phyloP scores from a whole-genome alignment of 2,329 filamentous ascomycete genomes.

The Davidsoniella neocaledoniae region DNA sequence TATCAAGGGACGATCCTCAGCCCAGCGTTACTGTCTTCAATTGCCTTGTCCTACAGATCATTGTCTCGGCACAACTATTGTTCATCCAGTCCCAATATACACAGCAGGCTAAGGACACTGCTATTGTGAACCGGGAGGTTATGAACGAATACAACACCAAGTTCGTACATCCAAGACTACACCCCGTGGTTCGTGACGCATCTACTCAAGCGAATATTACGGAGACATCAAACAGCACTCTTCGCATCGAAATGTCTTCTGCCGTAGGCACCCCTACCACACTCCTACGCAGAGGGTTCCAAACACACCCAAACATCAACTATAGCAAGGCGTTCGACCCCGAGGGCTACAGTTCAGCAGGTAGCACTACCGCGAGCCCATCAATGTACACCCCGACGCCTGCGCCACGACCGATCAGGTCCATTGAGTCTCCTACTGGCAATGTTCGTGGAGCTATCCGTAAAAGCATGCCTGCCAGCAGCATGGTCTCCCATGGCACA shows the following conservation, averaged over 20 bases:
- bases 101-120: constrained; percentile 71
- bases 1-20: constrained; percentile 54
- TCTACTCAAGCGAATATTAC: constrained; percentile 56
- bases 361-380: constrained; percentile 21
- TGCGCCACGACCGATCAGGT: constrained; percentile 1
- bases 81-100: constrained; percentile 57
- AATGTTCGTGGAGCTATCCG: constrained; percentile 1
- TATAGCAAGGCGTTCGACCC: constrained; percentile 59
- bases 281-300: constrained; percentile 58
- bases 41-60: constrained; percentile 55
- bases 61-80: constrained; percentile 63
- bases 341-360: constrained; percentile 23
- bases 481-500: constrained; percentile 7
- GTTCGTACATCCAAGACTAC: constrained; percentile 79
- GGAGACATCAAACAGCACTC: constrained; percentile 22
- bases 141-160: constrained; percentile 93
- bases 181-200: constrained; percentile 60
- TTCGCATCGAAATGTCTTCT: constrained; percentile 20
- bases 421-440: constrained; percentile 3
- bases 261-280: constrained; percentile 37
- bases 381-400: constrained; percentile 21
- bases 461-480: constrained; percentile 4
- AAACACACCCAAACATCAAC: constrained; percentile 67
- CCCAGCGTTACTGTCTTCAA: constrained; percentile 79
- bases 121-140: constrained; percentile 78